Evolutionary conservation across 2,329 filamentous ascomycete species (phyloP).

Genomic region (Xylaria sp.): DNA sequence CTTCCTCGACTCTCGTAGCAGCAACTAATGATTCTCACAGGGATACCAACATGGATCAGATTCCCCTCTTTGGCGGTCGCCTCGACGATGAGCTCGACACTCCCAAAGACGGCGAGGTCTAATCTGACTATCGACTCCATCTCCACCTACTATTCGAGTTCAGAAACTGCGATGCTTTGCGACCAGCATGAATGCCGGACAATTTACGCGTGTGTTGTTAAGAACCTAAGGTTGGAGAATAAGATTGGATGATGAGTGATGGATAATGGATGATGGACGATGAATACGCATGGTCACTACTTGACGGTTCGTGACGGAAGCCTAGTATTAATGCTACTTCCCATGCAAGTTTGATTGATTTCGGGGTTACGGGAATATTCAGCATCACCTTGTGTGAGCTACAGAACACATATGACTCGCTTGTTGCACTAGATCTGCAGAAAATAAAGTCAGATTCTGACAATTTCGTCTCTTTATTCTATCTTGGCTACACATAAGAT

Average conservation of each 20-base stretch:
- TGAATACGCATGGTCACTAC: not conserved
- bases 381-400: constrained; percentile 2
- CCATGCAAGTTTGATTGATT: constrained; percentile 25
- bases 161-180: not conserved
- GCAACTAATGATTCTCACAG: constrained; percentile 20
- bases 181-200: not conserved
- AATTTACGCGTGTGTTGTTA: not conserved
- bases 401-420: not conserved
- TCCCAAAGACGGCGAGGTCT: constrained; percentile 6
- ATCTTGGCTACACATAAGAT: not conserved
- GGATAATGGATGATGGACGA: not conserved
- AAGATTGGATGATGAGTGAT: not conserved
- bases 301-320: constrained; percentile 2
- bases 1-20: not conserved
- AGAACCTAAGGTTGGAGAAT: not conserved
- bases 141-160: not conserved
- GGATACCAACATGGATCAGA: not conserved
- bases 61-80: not conserved
- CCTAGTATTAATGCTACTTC: not conserved
- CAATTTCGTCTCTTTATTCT: not conserved
- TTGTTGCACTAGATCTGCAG: constrained; percentile 1
- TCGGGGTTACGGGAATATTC: constrained; percentile 3
- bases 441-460: not conserved
- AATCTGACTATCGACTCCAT: not conserved
- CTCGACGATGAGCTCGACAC: not conserved